phyloP scores from a whole-genome alignment of 2,329 filamentous ascomycete species.

The Sporothrix brunneoviolacea region DNA sequence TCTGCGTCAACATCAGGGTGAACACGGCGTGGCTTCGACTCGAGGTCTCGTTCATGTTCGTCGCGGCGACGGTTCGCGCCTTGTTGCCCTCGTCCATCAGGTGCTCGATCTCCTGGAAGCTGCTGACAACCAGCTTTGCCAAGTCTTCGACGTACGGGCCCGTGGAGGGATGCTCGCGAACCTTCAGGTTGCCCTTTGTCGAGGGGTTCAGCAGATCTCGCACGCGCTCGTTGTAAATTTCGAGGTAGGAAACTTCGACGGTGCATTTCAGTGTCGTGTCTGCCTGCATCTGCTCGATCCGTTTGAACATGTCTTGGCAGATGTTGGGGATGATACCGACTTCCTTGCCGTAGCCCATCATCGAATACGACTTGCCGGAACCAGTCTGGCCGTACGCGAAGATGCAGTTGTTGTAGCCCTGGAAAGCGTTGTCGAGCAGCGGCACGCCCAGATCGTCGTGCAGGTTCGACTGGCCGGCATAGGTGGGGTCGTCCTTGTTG shows the following conservation, averaged over 20 bases:
- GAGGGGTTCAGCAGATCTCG: constrained; percentile 80
- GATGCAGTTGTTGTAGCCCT: constrained; percentile 98
- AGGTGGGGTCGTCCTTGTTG: constrained; percentile 69
- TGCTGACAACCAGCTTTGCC: constrained; percentile 86
- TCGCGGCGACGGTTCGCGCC: constrained; percentile 92
- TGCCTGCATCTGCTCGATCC: constrained; percentile 70
- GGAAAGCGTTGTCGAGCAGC: constrained; percentile 98
- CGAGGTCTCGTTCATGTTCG: constrained; percentile 99
- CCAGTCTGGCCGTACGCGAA: constrained; percentile 98
- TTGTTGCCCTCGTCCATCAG: constrained; percentile 99
- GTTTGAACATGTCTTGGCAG: constrained; percentile 90
- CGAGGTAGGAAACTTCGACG: constrained; percentile 96
- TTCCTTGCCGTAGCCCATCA: constrained; percentile 73
- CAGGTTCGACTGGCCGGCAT: constrained; percentile 85
- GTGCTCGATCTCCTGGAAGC: constrained; percentile 92
- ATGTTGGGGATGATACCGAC: constrained; percentile 91
- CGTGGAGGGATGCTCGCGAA: constrained; percentile 89
- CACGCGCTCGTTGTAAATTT: constrained; percentile 99
- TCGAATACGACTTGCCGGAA: constrained; percentile 97
- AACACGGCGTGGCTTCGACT: constrained; percentile 98
- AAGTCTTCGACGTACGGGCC: constrained; percentile 96
- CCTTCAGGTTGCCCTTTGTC: constrained; percentile 71
- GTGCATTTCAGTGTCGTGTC: constrained; percentile 93
- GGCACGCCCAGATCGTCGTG: constrained; percentile 93
- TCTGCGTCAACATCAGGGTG: constrained; percentile 91